Evolutionary conservation across 129 eudicot species (phyloP), one percentile per base, ranked within the genome.

Genomic region (Pulicaria dysenterica): DNA sequence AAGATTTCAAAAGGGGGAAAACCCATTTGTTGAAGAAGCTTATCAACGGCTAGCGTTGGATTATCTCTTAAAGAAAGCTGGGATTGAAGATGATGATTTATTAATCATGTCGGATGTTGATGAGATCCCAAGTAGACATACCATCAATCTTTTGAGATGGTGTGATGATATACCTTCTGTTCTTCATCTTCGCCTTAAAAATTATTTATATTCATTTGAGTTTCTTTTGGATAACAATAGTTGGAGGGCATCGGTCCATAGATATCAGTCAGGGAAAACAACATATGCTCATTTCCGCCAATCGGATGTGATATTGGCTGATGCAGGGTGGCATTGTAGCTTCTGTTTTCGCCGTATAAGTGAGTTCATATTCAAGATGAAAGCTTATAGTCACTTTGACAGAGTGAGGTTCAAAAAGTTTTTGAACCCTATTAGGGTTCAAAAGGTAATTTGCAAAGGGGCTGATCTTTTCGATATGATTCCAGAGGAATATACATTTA

Each of bases 261-360:
- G 81, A 36, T 92, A 92, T 48, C 83, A 80, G 49, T 78, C 91
- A 0, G 98, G 98, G 1, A 83, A 77, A 50, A 92, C 98, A 3
- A 85, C 75, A 5, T 92, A 92, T 36, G 98, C 98, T 6, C 98
- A 92, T 73, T 92, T 78, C 64, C 82, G 98, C 36, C 98, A 92
- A 44, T 84, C 98, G 14, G 92, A 92, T 66, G 91, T 60, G 19
- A 83, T 89, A 31, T 77, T 92, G 80, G 94, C 91, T 1, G 98
- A 92, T 56, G 91, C 98, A 0, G 98, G 98, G 49, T 92, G 98
- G 98, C 98, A 92, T 62, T 92, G 98, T 44, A 89, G 96, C 89
- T 91, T 91, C 36, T 92, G 98, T 70, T 92, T 92, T 55, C 84
- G 98, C 0, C 82, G 9, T 5, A 82, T 92, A 39, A 87, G 76